These are phyloP conservation scores for Achaetomiella virescens DNA, from an alignment of 495 filamentous ascomycete species.

Conservation along the genomic window DNA sequence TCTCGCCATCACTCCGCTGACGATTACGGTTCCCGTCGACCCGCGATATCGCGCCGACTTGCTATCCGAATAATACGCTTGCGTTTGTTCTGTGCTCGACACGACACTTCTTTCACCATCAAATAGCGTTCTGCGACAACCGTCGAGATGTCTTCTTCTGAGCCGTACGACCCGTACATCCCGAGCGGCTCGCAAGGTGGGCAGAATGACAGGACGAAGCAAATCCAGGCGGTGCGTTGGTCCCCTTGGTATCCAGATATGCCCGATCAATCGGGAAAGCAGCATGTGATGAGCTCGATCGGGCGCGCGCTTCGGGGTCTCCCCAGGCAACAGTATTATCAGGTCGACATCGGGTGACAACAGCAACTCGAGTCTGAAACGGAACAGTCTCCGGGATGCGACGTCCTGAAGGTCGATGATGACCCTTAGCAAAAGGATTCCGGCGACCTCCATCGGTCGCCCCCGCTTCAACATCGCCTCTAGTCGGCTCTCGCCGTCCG, in stretches of 20 bases:
- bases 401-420: too few relatives aligned
- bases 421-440: too few relatives aligned
- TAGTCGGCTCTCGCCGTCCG: too few relatives aligned
- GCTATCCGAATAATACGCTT: not conserved
- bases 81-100: not conserved
- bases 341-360: too few relatives aligned
- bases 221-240: conserved; percentile 71
- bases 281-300: not conserved
- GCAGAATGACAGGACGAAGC: conserved; percentile 47
- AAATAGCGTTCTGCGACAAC: not conserved
- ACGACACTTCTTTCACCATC: not conserved
- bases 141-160: conserved; percentile 54
- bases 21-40: conserved; percentile 12
- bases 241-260: conserved; percentile 2
- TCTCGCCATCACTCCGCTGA: conserved; percentile 18
- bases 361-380: too few relatives aligned
- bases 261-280: conserved; percentile 12
- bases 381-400: too few relatives aligned
- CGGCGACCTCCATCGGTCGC: too few relatives aligned
- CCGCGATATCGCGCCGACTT: conserved; percentile 8
- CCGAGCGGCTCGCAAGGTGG: conserved; percentile 52
- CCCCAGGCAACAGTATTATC: not conserved
- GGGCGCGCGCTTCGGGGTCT: not conserved
- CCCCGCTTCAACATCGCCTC: too few relatives aligned
- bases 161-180: conserved; percentile 89